Base-by-base conservation (phyloP, 495 filamentous ascomycete genomes). In the Chaetomidium leptoderma region DNA sequence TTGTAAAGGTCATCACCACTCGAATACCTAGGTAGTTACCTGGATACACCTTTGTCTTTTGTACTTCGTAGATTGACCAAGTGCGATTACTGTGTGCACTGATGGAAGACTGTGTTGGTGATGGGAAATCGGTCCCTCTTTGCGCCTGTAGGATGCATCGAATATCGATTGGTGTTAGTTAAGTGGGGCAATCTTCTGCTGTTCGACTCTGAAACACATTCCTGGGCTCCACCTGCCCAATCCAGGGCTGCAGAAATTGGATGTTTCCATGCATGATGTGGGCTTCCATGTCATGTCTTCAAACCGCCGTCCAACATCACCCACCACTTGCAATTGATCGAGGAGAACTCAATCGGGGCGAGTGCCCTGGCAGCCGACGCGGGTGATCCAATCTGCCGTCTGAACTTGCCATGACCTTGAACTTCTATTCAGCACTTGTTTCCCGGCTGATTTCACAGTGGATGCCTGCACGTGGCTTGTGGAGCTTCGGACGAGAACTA, bases 381-480 rank as follows among this genome's bases (percentile, higher is more conserved):
- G n/a, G n/a, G n/a, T n/a, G n/a, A n/a, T n/a, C n/a, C n/a, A n/a
- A n/a, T n/a, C n/a, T n/a, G n/a, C n/a, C n/a, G n/a, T n/a, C n/a
- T 32, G 30, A 32, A 10, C 30, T 32, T 32, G 5, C 35, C 35
- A n/a, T 37, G n/a, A n/a, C 35, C 35, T 4, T 37, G 35, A n/a
- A n/a, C n/a, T n/a, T n/a, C 8, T 37, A 4, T 37, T 37, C 9
- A 11, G 35, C 17, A 6, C 27, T 32, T 48, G 14, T 37, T 13
- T 24, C n/a, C 19, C 47, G 32, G 32, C 7, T 36, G 47, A 51
- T 51, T 51, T 26, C 30, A 51, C 21, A 26, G 14, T 27, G 35
- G 49, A 19, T 26, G 49, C 23, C 40, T 40, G 35, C 53, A 48
- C 43, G 53, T 56, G 53, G 53, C 43, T 36, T 56, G 53, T 56